Evolutionary conservation across 768 basidiomycete species (phyloP).

Genomic region (Termitomyces sp.): DNA sequence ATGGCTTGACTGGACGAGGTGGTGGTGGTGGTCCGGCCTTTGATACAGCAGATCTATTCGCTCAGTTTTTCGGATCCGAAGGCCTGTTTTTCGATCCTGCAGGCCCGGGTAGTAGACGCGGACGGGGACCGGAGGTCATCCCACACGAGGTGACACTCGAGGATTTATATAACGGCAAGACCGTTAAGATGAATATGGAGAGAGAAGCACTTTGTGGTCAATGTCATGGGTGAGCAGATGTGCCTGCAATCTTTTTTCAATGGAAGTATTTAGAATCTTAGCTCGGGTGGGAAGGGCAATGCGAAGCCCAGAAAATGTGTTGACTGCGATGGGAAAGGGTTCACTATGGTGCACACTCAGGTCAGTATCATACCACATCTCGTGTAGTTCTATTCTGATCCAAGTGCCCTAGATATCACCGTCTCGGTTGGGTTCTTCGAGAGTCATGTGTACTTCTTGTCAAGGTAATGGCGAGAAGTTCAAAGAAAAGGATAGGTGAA

Average conservation of each 20-base stretch:
- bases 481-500: conserved; percentile 80
- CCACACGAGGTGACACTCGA: conserved; percentile 85
- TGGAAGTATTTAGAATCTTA: conserved; percentile 20
- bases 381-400: not conserved
- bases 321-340: conserved; percentile 82
- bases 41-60: conserved; percentile 67
- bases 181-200: conserved; percentile 85
- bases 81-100: conserved; percentile 59
- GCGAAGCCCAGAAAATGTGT: conserved; percentile 83
- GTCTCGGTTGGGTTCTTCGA: conserved; percentile 43
- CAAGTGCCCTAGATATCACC: conserved; percentile 32
- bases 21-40: conserved; percentile 38
- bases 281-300: conserved; percentile 76
- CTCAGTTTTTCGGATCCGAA: conserved; percentile 59
- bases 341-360: conserved; percentile 55
- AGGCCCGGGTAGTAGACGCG: conserved; percentile 45
- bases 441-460: conserved; percentile 64
- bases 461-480: conserved; percentile 64
- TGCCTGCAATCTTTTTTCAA: not conserved
- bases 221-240: conserved; percentile 67
- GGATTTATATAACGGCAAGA: conserved; percentile 90
- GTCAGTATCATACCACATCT: conserved; percentile 21
- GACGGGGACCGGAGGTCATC: conserved; percentile 68
- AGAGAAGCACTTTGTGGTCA: conserved; percentile 71
- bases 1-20: conserved; percentile 52